phyloP scores from a whole-genome alignment of 225 moss, liverwort and hornwort species.

The Sphagnum contortum region DNA sequence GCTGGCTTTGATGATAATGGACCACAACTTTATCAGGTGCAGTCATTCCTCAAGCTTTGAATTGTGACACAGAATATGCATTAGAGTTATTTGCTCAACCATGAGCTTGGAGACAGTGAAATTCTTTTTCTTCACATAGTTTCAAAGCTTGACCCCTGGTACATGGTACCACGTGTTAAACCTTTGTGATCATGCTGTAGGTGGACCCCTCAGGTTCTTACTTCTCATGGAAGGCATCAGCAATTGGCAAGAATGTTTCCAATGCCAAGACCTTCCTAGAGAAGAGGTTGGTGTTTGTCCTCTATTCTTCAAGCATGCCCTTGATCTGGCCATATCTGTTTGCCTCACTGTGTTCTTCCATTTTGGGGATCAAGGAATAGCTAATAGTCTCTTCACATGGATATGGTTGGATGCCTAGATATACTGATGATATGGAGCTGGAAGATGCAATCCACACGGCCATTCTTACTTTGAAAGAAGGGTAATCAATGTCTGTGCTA shows the following conservation, averaged over 20 bases:
- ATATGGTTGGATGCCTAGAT: constrained; percentile 29
- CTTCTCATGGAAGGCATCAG: constrained; percentile 99
- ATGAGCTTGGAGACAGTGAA: too few species aligned
- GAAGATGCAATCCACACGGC: constrained; percentile 97
- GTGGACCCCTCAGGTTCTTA: constrained; percentile 98
- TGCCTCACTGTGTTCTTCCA: too few species aligned
- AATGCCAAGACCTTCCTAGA: constrained; percentile 97
- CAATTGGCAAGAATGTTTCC: constrained; percentile 96
- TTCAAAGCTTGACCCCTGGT: too few species aligned
- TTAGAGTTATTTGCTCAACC: too few species aligned
- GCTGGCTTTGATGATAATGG: constrained; percentile 98
- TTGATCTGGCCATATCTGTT: too few species aligned
- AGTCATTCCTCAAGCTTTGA: neutral
- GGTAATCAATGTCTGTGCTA: constrained; percentile 19
- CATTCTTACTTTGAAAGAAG: constrained; percentile 92
- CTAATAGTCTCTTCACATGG: too few species aligned
- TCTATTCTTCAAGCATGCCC: too few species aligned
- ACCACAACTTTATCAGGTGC: constrained; percentile 88
- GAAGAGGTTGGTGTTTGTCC: constrained; percentile 48
- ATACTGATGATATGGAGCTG: constrained; percentile 90
- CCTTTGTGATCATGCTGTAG: constrained; percentile 10
- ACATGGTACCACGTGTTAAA: too few species aligned
- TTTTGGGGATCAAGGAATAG: too few species aligned
- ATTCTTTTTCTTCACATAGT: too few species aligned
- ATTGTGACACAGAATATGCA: constrained; percentile 1